Base-by-base conservation (phyloP, 345 rosid genomes). In the Gossypium arboreum region DNA sequence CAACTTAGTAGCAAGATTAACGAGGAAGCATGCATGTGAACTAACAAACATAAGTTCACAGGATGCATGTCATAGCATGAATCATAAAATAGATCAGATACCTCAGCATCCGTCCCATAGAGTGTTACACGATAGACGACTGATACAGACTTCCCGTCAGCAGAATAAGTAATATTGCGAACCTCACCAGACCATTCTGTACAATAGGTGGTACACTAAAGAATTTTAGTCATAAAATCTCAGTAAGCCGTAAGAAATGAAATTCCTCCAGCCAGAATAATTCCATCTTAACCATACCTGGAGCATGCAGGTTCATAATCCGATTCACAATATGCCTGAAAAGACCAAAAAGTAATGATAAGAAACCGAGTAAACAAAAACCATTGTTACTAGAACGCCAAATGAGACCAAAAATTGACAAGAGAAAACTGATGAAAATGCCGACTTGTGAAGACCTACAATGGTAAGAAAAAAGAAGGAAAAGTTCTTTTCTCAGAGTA, bases 51-150 rank as follows among this genome's bases (percentile, higher is more conserved):
- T 24, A 48, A 13, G 60, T 51, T 51, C 16, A 70, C 47, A 27
- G 59, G 47, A 51, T 51, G 47, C 16, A 16, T 41, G 15, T 17
- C 45, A 66, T 54, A 54, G 29, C 4, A 45, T 71, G 68, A 47
- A 61, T 27, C 60, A 65, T 27, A 72, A n/a, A 56, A 27, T 20
- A 50, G 44, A 79, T 8, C 58, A 63, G 24, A 15, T 78, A 89
- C 97, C 97, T 91, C 97, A 79, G 97, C 96, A 83, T 92, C 96
- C 16, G 94, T 91, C 76, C 97, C 97, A 52, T 86, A 85, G 24
- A 92, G 81, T 13, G 96, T 91, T 18, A 92, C 94, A 0, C 96
- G 94, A 81, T 91, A 92, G 76, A 87, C 88, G 17, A 92, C 96
- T 69, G 96, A 85, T 7, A 92, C 94, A 34, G 91, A 79, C 78